Conservation (phyloP, 495 filamentous ascomycete species). For the Trichoderma orchidacearum region DNA sequence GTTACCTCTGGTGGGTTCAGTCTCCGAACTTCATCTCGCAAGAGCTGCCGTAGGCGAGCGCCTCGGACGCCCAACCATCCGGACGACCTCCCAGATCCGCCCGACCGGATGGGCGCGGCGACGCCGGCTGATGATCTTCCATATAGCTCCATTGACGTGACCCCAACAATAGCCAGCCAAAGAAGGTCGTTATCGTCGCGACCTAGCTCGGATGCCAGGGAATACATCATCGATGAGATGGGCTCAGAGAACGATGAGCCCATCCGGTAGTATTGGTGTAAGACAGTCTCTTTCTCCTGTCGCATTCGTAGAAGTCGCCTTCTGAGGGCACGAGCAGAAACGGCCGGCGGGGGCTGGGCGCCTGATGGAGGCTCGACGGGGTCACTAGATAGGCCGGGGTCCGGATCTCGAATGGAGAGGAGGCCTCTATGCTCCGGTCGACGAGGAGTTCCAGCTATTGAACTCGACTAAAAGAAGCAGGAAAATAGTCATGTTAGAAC, state of each 20-base stretch:
- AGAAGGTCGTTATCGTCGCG: conserved; percentile 93
- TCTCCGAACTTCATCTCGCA: conserved; percentile 89
- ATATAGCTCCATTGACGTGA: conserved; percentile 81
- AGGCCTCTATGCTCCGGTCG: conserved; percentile 36
- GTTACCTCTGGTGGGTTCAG: conserved; percentile 70
- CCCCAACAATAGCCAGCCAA: conserved; percentile 88
- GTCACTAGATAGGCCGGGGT: conserved; percentile 23
- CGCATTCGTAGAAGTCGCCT: conserved; percentile 59
- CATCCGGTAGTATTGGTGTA: conserved; percentile 68
- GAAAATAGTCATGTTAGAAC: conserved; percentile 6
- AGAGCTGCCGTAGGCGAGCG: conserved; percentile 66
- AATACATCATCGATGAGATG: conserved; percentile 86
- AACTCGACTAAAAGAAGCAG: conserved; percentile 38
- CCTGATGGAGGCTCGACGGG: conserved; percentile 33
- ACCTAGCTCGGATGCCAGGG: conserved; percentile 84
- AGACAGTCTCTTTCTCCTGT: conserved; percentile 55
- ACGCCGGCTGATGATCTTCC: conserved; percentile 73
- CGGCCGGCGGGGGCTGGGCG: conserved; percentile 44
- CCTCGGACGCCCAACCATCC: conserved; percentile 78
- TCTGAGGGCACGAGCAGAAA: conserved; percentile 56
- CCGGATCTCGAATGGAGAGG: conserved; percentile 28
- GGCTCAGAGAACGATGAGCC: conserved; percentile 91
- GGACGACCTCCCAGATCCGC: conserved; percentile 35
- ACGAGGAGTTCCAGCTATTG: conserved; percentile 34
- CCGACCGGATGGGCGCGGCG: conserved; percentile 47